Percentiles rank a stretch among this genome's conserved stretches.
phyloP scores from a whole-genome alignment of 176 grass and related monocot genomes.

The Aegilops sharonensis region DNA sequence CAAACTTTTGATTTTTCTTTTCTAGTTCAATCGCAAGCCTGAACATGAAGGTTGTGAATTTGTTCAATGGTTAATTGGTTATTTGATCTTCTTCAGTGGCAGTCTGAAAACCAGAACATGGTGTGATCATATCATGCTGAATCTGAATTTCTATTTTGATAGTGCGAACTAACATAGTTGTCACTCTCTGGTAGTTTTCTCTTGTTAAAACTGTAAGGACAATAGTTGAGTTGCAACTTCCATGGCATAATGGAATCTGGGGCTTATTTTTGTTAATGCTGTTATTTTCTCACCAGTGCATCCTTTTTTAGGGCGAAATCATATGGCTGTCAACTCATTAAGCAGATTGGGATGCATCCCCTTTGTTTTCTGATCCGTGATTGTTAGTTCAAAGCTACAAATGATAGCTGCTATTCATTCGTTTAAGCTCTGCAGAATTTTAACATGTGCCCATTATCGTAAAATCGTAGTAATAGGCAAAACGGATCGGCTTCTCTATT shows the following conservation, averaged over 20 bases:
- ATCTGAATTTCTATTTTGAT: neutral
- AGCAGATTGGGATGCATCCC: neutral
- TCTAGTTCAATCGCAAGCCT: neutral
- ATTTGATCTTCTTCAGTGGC: neutral
- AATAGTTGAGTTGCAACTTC: neutral
- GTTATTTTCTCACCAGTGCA: neutral
- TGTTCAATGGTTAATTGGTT: neutral
- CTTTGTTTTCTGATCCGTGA: neutral
- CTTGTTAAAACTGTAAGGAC: too few species aligned
- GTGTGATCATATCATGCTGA: neutral
- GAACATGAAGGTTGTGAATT: neutral
- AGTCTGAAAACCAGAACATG: neutral
- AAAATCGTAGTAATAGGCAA: neutral
- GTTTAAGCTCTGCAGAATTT: neutral
- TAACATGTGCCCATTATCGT: neutral
- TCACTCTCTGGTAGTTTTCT: too few species aligned
- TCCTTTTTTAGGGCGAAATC: neutral
- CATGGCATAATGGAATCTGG: neutral
- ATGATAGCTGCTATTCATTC: neutral
- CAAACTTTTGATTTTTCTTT: neutral
- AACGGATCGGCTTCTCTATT: neutral
- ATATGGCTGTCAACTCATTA: neutral
- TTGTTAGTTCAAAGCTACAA: neutral
- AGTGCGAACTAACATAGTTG: too few species aligned
- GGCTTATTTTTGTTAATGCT: neutral